phyloP scores from a whole-genome alignment of 768 basidiomycete species.

The Tricholoma hemisulphureum region DNA sequence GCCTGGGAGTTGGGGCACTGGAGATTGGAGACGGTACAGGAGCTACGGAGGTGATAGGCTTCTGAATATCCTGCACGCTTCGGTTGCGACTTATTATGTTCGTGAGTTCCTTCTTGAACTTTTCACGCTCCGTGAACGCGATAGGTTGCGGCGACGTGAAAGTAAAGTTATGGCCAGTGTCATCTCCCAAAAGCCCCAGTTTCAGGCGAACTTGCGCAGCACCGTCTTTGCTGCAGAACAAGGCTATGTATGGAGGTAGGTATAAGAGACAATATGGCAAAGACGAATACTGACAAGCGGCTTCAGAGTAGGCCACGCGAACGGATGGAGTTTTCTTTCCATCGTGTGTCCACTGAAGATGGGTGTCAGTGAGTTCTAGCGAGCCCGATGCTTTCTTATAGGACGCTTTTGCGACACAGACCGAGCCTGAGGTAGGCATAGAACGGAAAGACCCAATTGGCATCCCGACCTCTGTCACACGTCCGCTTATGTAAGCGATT shows the following conservation, averaged over 20 bases:
- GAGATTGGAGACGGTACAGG: constrained; percentile 17
- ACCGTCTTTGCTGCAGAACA: constrained; percentile 85
- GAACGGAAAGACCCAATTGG: constrained; percentile 15
- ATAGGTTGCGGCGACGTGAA: constrained; percentile 66
- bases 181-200: constrained; percentile 64
- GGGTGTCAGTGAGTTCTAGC: constrained; percentile 69
- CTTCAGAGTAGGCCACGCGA: constrained; percentile 57
- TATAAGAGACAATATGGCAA: constrained; percentile 12
- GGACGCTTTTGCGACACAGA: constrained; percentile 72
- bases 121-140: constrained; percentile 72
- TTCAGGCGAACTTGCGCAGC: constrained; percentile 79
- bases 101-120: constrained; percentile 78
- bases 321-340: constrained; percentile 64
- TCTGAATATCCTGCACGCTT: constrained; percentile 32
- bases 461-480: neutral
- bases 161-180: constrained; percentile 78
- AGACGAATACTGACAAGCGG: constrained; percentile 52
- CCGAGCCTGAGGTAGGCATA: constrained; percentile 66
- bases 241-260: constrained; percentile 43
- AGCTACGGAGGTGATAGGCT: constrained; percentile 17
- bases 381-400: constrained; percentile 82
- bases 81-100: constrained; percentile 76
- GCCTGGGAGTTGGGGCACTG: constrained; percentile 34
- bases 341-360: constrained; percentile 80
- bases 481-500: constrained; percentile 25